A percentile compares a stretch with the other conserved stretches of the same genome.
phyloP scores from a whole-genome alignment of 495 filamentous ascomycete species.

The Neurospora sp. region DNA sequence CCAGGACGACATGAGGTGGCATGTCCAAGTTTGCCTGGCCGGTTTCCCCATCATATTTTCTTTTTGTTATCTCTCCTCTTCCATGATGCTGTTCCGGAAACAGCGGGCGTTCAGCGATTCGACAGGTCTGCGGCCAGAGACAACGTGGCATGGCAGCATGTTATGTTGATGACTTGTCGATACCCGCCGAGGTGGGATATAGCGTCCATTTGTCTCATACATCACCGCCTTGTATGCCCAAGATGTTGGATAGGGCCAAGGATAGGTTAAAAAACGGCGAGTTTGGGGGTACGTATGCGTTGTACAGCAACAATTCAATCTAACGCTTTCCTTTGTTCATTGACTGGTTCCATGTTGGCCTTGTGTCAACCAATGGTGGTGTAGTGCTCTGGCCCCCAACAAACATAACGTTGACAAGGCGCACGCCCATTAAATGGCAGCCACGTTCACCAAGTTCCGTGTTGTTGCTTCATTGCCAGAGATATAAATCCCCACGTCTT shows the following conservation, averaged over 20 bases:
- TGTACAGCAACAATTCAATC: slow-evolving; percentile 14
- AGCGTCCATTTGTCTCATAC: slow-evolving; percentile 8
- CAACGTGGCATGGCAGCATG: slow-evolving; percentile 10
- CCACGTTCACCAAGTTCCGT: slow-evolving; percentile 18
- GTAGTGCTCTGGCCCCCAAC: not conserved
- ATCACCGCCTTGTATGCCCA: not conserved
- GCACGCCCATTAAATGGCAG: slow-evolving; percentile 14
- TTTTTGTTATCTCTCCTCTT: not conserved
- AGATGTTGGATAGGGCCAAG: slow-evolving; percentile 10
- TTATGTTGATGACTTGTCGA: slow-evolving; percentile 11
- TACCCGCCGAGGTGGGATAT: slow-evolving; percentile 16
- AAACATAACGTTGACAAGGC: not conserved
- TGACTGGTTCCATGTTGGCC: slow-evolving; percentile 11
- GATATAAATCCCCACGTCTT: slow-evolving; percentile 13
- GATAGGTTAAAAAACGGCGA: slow-evolving; percentile 1
- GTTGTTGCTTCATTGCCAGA: slow-evolving; percentile 9
- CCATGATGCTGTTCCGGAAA: not conserved
- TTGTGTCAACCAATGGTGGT: slow-evolving; percentile 10
- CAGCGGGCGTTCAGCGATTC: slow-evolving; percentile 1
- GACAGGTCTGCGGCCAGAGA: slow-evolving; percentile 9
- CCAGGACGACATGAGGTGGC: not conserved
- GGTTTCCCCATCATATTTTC: not conserved
- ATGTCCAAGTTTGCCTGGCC: not conserved
- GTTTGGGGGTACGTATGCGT: not conserved
- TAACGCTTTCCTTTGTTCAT: slow-evolving; percentile 10